Percentiles rank a stretch among this genome's conserved stretches.
Evolutionary conservation across 2,329 filamentous ascomycete species (phyloP).

Genomic region (Mycogone perniciosa): DNA sequence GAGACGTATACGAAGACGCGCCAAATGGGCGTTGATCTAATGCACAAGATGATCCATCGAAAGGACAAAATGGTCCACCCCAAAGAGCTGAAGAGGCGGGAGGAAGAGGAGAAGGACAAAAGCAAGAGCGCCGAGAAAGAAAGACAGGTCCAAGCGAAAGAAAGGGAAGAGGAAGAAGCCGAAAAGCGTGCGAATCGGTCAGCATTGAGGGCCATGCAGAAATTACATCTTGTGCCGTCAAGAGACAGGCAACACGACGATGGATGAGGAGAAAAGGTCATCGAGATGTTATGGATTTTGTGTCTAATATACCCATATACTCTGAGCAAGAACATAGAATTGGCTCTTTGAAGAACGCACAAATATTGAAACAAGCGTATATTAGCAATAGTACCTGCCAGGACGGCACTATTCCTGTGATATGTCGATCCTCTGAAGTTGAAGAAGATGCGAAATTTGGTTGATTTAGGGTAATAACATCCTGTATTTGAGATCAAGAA

Average conservation of each 20-base stretch:
- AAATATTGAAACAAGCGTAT: no score
- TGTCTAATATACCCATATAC: no score
- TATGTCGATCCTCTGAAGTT: no score
- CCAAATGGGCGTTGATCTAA: conserved; percentile 52
- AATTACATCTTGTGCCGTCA: conserved; percentile 30
- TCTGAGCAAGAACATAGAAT: no score
- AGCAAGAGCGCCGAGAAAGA: conserved; percentile 53
- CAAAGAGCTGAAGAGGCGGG: conserved; percentile 48
- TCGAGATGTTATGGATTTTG: no score
- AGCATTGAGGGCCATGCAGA: conserved; percentile 32
- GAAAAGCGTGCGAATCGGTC: conserved; percentile 33
- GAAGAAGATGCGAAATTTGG: no score
- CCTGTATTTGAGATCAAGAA: background rate
- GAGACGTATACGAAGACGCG: conserved; percentile 71
- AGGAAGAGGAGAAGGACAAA: conserved; percentile 55
- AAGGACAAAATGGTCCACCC: conserved; percentile 57
- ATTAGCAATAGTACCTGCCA: no score
- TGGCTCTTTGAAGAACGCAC: no score
- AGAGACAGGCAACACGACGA: conserved; percentile 3
- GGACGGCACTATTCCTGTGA: no score
- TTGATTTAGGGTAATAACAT: no score
- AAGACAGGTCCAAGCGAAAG: conserved; percentile 35
- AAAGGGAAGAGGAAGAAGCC: conserved; percentile 26
- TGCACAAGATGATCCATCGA: conserved; percentile 41
- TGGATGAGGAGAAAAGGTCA: background rate